These are phyloP conservation scores for Boletus rubescentipes DNA, from an alignment of 768 basidiomycete genomes.

Conservation along the genomic window DNA sequence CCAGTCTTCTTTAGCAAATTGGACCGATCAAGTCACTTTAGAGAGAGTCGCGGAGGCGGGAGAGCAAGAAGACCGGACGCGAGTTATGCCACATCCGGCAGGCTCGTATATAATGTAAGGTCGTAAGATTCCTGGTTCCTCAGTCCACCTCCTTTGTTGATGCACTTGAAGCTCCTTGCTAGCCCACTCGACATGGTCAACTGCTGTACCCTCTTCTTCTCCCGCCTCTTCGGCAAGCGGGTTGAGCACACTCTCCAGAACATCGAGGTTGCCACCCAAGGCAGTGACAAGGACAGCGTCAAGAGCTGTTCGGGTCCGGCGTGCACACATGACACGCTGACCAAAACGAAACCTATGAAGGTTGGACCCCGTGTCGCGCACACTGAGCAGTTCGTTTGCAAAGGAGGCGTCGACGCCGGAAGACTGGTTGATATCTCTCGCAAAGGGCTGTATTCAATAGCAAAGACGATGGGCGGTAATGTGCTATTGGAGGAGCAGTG, in stretches of 20 bases:
- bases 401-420: slow-evolving; percentile 36
- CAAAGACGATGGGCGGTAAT: slow-evolving; percentile 37
- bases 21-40: slow-evolving; percentile 18
- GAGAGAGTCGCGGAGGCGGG: slow-evolving; percentile 14
- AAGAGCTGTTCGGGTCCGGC: slow-evolving; percentile 37
- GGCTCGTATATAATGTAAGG: slow-evolving; percentile 23
- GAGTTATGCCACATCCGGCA: slow-evolving; percentile 16
- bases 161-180: slow-evolving; percentile 24
- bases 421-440: slow-evolving; percentile 36
- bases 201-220: slow-evolving; percentile 24
- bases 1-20: slow-evolving; percentile 17
- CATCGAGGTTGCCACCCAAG: slow-evolving; percentile 22
- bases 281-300: slow-evolving; percentile 25
- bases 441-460: slow-evolving; percentile 32
- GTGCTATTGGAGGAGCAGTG: slow-evolving; percentile 38
- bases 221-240: slow-evolving; percentile 21
- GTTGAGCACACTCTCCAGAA: slow-evolving; percentile 17
- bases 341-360: slow-evolving; percentile 23
- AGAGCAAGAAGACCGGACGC: slow-evolving; percentile 16
- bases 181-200: slow-evolving; percentile 28
- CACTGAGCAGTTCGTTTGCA: slow-evolving; percentile 35
- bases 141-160: slow-evolving; percentile 15
- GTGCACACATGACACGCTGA: slow-evolving; percentile 25
- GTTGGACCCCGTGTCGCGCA: slow-evolving; percentile 36
- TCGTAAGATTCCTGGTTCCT: slow-evolving; percentile 10